Conservation (phyloP, 1,284 basidiomycete species). For the Athelia psychrophila region DNA sequence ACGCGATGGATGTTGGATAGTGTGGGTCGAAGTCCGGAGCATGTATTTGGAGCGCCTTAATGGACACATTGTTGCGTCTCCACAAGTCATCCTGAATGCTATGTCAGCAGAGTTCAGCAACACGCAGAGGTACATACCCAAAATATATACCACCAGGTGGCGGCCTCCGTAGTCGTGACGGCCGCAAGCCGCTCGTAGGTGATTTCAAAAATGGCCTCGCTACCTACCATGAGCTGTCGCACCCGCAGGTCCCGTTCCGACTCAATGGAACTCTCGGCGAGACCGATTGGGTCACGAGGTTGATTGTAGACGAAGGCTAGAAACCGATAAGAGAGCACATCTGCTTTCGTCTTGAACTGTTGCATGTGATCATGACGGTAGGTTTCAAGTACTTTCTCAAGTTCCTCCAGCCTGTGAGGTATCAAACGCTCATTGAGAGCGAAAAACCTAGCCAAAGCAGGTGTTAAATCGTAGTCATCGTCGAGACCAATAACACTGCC, state of each 20-base stretch:
- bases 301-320: constrained; percentile 61
- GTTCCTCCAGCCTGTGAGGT: constrained; percentile 35
- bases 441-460: constrained; percentile 63
- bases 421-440: constrained; percentile 58
- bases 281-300: constrained; percentile 40
- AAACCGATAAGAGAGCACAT: constrained; percentile 66
- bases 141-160: constrained; percentile 83
- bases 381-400: constrained; percentile 47
- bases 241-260: constrained; percentile 55
- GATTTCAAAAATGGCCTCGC: constrained; percentile 47
- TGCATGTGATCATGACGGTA: constrained; percentile 54
- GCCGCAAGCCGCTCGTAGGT: constrained; percentile 56
- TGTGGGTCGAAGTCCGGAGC: constrained; percentile 70
- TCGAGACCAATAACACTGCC: constrained; percentile 64
- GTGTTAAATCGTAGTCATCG: constrained; percentile 66
- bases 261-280: constrained; percentile 45
- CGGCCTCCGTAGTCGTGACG: constrained; percentile 49
- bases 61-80: constrained; percentile 62
- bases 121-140: constrained; percentile 51
- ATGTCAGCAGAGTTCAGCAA: constrained; percentile 6
- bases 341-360: constrained; percentile 54
- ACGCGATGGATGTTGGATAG: constrained; percentile 74
- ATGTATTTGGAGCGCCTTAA: constrained; percentile 44
- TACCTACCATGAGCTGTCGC: constrained; percentile 48
- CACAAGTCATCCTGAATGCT: constrained; percentile 63